These are phyloP conservation scores for Pseudogymnoascus sp. DNA, from an alignment of 2,329 filamentous ascomycete genomes.

Conservation along the genomic window DNA sequence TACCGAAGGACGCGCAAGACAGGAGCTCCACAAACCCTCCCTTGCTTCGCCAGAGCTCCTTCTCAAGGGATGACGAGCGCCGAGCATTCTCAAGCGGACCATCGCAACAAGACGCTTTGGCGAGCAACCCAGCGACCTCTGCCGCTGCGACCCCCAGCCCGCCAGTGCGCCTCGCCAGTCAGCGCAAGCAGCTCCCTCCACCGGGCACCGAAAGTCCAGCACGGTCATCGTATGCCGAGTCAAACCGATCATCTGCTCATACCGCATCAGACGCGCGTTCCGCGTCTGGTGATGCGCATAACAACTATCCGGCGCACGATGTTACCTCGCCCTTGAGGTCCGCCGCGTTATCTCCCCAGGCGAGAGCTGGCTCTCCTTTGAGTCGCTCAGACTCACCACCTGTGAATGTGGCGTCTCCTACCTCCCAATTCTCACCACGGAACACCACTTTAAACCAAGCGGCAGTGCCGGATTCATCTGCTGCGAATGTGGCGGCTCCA, in stretches of 20 bases:
- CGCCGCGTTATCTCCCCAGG: conserved; percentile 41
- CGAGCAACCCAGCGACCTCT: conserved; percentile 13
- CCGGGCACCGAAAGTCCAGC: conserved; percentile 2
- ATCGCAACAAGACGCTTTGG: not conserved
- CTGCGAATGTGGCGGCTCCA: conserved; percentile 25
- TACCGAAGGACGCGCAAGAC: conserved; percentile 14
- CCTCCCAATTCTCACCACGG: conserved; percentile 46
- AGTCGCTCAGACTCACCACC: conserved; percentile 1
- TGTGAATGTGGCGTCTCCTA: conserved; percentile 23
- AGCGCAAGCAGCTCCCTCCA: conserved; percentile 15
- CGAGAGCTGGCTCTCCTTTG: conserved; percentile 28
- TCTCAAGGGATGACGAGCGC: conserved; percentile 45
- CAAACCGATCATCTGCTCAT: conserved; percentile 18
- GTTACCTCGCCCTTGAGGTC: conserved; percentile 41
- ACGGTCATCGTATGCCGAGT: conserved; percentile 9
- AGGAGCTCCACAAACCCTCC: conserved; percentile 11
- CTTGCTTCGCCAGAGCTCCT: conserved; percentile 36
- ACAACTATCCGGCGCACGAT: conserved; percentile 32
- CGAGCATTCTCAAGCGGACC: conserved; percentile 37
- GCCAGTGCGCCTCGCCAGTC: conserved; percentile 21
- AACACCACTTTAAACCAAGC: conserved; percentile 53
- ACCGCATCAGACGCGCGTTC: conserved; percentile 16
- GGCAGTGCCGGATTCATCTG: conserved; percentile 26
- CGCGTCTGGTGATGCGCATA: conserved; percentile 17
- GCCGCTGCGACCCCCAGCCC: conserved; percentile 13